Evolutionary conservation across 371 early-diverging fungal species (phyloP).

Genomic region (Apophysomyces trapeziformis): DNA sequence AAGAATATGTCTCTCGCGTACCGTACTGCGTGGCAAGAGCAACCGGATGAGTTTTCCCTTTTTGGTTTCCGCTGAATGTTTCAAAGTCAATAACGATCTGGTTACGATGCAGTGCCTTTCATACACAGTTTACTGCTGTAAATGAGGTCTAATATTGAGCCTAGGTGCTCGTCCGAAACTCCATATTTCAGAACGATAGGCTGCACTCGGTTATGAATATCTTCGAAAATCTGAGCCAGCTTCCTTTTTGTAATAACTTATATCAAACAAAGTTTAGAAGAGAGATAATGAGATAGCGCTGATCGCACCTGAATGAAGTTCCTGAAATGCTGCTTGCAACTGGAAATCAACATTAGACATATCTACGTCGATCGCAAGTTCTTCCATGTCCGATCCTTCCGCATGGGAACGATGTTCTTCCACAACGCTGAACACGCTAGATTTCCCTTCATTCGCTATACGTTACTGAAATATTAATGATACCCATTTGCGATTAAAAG

Average conservation of each 20-base stretch:
- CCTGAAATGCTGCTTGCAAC: not conserved
- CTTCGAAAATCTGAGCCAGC: not conserved
- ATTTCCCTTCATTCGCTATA: not conserved
- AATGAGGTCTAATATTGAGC: slow-evolving; percentile 21
- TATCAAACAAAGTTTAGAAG: not conserved
- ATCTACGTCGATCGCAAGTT: not conserved
- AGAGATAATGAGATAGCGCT: not conserved
- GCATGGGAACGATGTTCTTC: not conserved
- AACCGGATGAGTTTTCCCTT: slow-evolving; percentile 31
- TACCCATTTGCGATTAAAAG: no score
- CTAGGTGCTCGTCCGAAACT: slow-evolving; percentile 16
- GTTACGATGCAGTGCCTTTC: not conserved
- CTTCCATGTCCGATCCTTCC: not conserved
- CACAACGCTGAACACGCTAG: not conserved
- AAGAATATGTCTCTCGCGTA: slow-evolving; percentile 41
- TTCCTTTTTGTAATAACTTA: not conserved
- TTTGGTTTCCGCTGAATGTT: not conserved
- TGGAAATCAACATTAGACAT: not conserved
- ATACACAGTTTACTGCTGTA: slow-evolving; percentile 23
- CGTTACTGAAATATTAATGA: not conserved
- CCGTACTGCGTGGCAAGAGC: slow-evolving; percentile 51
- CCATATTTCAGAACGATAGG: slow-evolving; percentile 22
- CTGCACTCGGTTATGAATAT: slow-evolving; percentile 5
- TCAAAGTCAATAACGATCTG: not conserved
- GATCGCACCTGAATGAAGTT: not conserved